Evolutionary conservation across 1,284 basidiomycete species (phyloP).

Genomic region (Ganoderma lingzhi): DNA sequence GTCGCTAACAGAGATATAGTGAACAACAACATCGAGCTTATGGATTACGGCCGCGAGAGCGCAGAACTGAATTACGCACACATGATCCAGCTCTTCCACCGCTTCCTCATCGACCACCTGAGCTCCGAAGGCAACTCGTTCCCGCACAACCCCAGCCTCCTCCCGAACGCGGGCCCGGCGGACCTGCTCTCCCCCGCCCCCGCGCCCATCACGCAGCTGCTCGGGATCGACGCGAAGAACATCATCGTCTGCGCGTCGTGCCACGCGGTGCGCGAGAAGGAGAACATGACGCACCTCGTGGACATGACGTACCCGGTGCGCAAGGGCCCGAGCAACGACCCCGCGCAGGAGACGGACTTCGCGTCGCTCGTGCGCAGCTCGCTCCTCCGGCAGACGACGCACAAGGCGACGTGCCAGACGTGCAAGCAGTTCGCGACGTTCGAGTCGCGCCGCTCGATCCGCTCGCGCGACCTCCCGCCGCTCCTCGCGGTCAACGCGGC

Average conservation of each 20-base stretch:
- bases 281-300: slow-evolving; percentile 81
- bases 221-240: slow-evolving; percentile 82
- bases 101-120: slow-evolving; percentile 89
- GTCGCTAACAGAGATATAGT: slow-evolving; percentile 9
- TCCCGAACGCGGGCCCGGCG: slow-evolving; percentile 45
- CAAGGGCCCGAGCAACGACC: slow-evolving; percentile 71
- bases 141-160: slow-evolving; percentile 64
- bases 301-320: slow-evolving; percentile 87
- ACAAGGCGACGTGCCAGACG: slow-evolving; percentile 86
- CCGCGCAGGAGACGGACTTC: slow-evolving; percentile 64
- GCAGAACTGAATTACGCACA: slow-evolving; percentile 81
- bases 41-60: slow-evolving; percentile 87
- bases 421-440: slow-evolving; percentile 85
- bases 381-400: slow-evolving; percentile 81
- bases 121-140: slow-evolving; percentile 73
- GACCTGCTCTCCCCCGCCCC: slow-evolving; percentile 50
- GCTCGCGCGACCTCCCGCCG: slow-evolving; percentile 77
- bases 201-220: slow-evolving; percentile 81
- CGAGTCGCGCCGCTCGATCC: slow-evolving; percentile 76
- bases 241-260: slow-evolving; percentile 82
- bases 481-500: slow-evolving; percentile 91
- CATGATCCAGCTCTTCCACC: slow-evolving; percentile 94
- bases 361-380: slow-evolving; percentile 79
- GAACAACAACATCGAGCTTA: slow-evolving; percentile 86
- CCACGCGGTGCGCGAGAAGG: slow-evolving; percentile 74